A percentile compares a stretch with the other conserved stretches of the same genome.
These are phyloP conservation scores for Saccharomycopsis hybrid DNA, from an alignment of 1,139 yeast species.

Conservation along the genomic window DNA sequence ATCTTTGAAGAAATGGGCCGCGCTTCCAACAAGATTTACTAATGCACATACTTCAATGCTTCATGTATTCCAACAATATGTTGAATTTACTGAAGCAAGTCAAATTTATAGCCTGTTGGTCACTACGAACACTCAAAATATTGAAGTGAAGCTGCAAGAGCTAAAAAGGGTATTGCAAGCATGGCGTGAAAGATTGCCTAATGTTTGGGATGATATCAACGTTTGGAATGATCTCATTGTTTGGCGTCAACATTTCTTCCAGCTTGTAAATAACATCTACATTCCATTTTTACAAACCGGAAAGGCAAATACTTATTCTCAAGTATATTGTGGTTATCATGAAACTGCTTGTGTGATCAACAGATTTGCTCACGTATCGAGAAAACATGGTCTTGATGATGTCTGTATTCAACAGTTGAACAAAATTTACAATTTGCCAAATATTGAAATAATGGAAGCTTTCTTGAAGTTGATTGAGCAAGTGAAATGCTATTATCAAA, in stretches of 20 bases:
- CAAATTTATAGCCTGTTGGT: constrained; percentile 88
- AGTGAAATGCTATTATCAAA: constrained; percentile 95
- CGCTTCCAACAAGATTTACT: constrained; percentile 71
- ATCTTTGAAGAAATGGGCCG: constrained; percentile 89
- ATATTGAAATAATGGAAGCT: constrained; percentile 97
- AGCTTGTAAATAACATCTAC: constrained; percentile 89
- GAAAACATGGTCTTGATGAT: constrained; percentile 95
- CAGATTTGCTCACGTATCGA: constrained; percentile 95
- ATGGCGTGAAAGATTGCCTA: constrained; percentile 97
- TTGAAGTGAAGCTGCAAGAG: constrained; percentile 91
- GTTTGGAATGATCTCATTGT: constrained; percentile 97
- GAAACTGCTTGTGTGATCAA: constrained; percentile 99
- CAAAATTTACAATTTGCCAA: constrained; percentile 91
- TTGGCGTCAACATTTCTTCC: constrained; percentile 98
- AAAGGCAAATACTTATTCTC: constrained; percentile 72
- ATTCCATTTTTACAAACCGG: constrained; percentile 83
- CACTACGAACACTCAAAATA: constrained; percentile 85
- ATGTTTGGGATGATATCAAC: constrained; percentile 97
- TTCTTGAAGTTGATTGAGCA: constrained; percentile 93
- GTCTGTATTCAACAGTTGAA: constrained; percentile 92
- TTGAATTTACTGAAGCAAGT: constrained; percentile 95
- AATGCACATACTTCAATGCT: constrained; percentile 85
- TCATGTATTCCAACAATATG: constrained; percentile 95
- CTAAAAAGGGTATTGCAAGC: constrained; percentile 91
- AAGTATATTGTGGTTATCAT: constrained; percentile 96